A percentile compares a stretch with the other conserved stretches of the same genome.
Evolutionary conservation across 1,139 yeast species (phyloP).

Genomic region (Kazachstania sp.): DNA sequence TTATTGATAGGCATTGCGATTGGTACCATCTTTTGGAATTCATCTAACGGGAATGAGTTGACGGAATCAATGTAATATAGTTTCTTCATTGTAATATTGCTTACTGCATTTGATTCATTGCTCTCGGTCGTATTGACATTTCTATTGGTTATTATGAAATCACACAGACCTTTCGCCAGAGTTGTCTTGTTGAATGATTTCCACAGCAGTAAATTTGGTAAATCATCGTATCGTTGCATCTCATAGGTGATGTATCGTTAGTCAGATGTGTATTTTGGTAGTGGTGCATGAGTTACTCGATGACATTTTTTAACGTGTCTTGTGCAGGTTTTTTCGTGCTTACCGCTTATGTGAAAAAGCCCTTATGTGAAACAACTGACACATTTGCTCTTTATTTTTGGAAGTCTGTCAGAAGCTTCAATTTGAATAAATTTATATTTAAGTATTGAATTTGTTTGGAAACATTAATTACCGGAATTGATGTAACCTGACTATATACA

Average conservation of each 20-base stretch:
- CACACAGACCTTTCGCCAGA: not conserved
- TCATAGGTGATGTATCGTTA: too few relatives aligned
- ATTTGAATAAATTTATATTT: too few relatives aligned
- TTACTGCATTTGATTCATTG: not conserved
- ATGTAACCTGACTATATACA: too few relatives aligned
- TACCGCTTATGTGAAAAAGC: too few relatives aligned
- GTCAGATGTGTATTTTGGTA: too few relatives aligned
- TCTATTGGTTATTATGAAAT: not conserved
- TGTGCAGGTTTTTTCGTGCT: too few relatives aligned
- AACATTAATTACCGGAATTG: not conserved
- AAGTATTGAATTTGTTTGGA: too few relatives aligned
- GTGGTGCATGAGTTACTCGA: too few relatives aligned
- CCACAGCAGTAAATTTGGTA: constrained; percentile 4
- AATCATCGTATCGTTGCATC: constrained; percentile 1
- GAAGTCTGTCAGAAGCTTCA: too few relatives aligned
- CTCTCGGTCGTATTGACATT: not conserved
- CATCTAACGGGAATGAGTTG: constrained; percentile 23
- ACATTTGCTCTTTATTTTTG: too few relatives aligned
- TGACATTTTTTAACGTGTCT: too few relatives aligned
- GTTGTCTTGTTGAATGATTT: not conserved
- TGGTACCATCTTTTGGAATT: constrained; percentile 19
- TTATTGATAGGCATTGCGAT: constrained; percentile 7
- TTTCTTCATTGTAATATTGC: not conserved
- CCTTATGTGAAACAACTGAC: too few relatives aligned
- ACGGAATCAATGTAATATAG: constrained; percentile 23